Percentiles rank a stretch among this genome's conserved stretches.
Evolutionary conservation across 2,329 filamentous ascomycete species (phyloP).

Genomic region (Colletotrichum cordylinicola): DNA sequence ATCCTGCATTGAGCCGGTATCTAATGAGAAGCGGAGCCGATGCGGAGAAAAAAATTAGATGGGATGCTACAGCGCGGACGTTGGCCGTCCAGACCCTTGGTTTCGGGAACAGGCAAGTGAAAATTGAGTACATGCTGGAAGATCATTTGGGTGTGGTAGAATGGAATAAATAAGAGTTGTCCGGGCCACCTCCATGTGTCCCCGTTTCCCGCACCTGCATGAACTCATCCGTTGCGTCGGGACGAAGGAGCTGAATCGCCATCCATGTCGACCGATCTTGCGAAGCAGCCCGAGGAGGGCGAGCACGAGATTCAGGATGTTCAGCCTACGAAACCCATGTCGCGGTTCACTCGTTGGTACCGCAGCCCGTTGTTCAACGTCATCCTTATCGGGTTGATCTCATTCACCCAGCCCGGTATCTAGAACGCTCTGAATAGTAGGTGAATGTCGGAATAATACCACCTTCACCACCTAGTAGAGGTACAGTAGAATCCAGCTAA

Average conservation of each 20-base stretch:
- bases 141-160: neutral
- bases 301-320: slow-evolving; percentile 4
- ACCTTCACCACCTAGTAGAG: no score
- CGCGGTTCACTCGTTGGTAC: slow-evolving; percentile 40
- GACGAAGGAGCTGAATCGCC: neutral
- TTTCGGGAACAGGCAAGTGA: neutral
- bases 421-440: slow-evolving; percentile 52
- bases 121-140: neutral
- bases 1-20: neutral
- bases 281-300: slow-evolving; percentile 5
- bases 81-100: neutral
- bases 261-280: slow-evolving; percentile 14
- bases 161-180: neutral
- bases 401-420: slow-evolving; percentile 51
- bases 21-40: neutral
- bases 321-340: slow-evolving; percentile 27
- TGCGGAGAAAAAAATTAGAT: neutral
- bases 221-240: neutral
- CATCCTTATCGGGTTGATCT: slow-evolving; percentile 47
- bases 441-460: no score
- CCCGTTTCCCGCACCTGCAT: neutral
- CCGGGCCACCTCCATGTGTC: neutral
- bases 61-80: neutral
- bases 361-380: slow-evolving; percentile 53
- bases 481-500: no score